Conservation (phyloP, 768 basidiomycete species). For the Phaeotremella skinneri region DNA sequence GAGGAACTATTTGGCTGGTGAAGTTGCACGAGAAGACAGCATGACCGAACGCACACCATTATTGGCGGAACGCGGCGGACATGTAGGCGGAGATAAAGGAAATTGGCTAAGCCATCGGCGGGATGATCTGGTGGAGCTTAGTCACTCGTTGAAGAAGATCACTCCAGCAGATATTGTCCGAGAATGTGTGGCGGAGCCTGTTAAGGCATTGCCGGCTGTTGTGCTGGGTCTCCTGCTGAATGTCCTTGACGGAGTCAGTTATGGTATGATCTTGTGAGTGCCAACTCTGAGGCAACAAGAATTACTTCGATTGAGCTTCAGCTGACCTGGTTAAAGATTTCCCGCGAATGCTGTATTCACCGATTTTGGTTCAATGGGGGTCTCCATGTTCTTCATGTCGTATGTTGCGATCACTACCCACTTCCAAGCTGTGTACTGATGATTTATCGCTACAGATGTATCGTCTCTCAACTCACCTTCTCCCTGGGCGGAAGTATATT, state of each 20-base stretch:
- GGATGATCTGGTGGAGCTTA: slow-evolving; percentile 12
- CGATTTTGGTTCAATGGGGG: slow-evolving; percentile 79
- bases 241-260: slow-evolving; percentile 89
- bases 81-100: slow-evolving; percentile 7
- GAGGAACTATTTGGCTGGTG: slow-evolving; percentile 27
- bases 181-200: slow-evolving; percentile 39
- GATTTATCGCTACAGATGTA: slow-evolving; percentile 55
- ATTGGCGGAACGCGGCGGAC: slow-evolving; percentile 5
- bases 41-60: slow-evolving; percentile 31
- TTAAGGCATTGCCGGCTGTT: slow-evolving; percentile 68
- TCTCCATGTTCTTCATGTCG: slow-evolving; percentile 93
- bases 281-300: neutral
- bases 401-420: slow-evolving; percentile 49
- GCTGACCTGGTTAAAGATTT: slow-evolving; percentile 64
- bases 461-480: slow-evolving; percentile 79
- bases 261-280: slow-evolving; percentile 70
- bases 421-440: slow-evolving; percentile 13
- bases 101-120: slow-evolving; percentile 11
- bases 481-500: slow-evolving; percentile 84
- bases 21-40: slow-evolving; percentile 21
- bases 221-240: slow-evolving; percentile 80
- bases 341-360: slow-evolving; percentile 77
- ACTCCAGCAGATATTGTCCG: slow-evolving; percentile 38
- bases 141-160: slow-evolving; percentile 26
- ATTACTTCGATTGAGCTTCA: neutral